phyloP scores from a whole-genome alignment of 1,139 yeast genomes.

The Blastobotrys illinoisensis region DNA sequence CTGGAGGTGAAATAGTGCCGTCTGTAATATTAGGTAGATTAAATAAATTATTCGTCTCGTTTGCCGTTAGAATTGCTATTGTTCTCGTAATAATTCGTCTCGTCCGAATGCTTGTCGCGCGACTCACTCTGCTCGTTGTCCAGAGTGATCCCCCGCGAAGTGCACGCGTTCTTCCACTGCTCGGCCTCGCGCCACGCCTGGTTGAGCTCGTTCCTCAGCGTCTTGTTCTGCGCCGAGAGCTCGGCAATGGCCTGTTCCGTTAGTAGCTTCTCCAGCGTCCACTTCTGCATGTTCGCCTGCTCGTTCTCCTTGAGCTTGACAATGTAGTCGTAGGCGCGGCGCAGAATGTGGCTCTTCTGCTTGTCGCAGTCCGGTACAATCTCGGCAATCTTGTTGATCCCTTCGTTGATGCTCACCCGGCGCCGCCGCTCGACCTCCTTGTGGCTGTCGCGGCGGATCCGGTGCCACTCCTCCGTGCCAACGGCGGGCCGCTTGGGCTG shows the following conservation, averaged over 20 bases:
- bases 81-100: neutral
- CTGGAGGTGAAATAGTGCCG: no score
- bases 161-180: conserved; percentile 55
- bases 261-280: conserved; percentile 86
- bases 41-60: neutral
- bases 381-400: conserved; percentile 77
- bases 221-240: conserved; percentile 69
- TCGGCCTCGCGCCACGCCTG: conserved; percentile 93
- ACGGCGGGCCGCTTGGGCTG: conserved; percentile 37
- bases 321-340: conserved; percentile 84
- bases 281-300: conserved; percentile 80
- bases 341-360: conserved; percentile 84
- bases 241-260: conserved; percentile 89
- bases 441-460: conserved; percentile 80
- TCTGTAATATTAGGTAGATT: no score
- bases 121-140: neutral
- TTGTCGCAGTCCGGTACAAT: conserved; percentile 85
- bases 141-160: conserved; percentile 5
- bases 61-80: neutral
- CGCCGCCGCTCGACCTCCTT: conserved; percentile 97
- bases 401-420: conserved; percentile 85
- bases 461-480: conserved; percentile 81
- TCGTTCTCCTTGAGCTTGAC: conserved; percentile 84
- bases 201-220: conserved; percentile 71
- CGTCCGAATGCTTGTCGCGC: conserved; percentile 1